phyloP scores from a whole-genome alignment of 164 flowering plant genomes.

The Dillenia turbinata region DNA sequence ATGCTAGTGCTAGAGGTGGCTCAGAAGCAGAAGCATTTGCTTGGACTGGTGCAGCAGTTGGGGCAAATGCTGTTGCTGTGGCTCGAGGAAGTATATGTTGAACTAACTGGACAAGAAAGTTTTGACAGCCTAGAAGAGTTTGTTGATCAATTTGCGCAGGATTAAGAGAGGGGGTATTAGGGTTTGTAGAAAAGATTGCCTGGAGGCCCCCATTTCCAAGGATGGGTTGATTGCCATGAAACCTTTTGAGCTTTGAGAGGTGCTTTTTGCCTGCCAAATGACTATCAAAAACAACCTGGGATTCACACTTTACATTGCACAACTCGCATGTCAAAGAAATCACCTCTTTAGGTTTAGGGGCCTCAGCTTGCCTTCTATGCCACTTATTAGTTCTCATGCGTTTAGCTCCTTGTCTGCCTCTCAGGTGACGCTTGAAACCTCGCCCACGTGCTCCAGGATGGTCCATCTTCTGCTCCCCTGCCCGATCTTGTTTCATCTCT shows the following conservation, averaged over 20 bases:
- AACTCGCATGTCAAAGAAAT: constrained; percentile 44
- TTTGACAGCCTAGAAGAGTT: too few species aligned
- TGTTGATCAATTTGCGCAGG: too few species aligned
- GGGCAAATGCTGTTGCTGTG: too few species aligned
- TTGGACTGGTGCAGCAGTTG: too few species aligned
- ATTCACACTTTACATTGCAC: constrained; percentile 56
- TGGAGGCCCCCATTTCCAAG: constrained; percentile 33
- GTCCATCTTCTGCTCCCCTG: constrained; percentile 16
- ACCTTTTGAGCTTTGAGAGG: constrained; percentile 33
- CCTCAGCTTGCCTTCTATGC: constrained; percentile 21
- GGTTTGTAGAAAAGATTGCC: constrained; percentile 32
- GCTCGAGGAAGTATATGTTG: too few species aligned
- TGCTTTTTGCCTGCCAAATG: constrained; percentile 64
- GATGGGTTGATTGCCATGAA: constrained; percentile 33
- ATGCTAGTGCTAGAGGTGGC: too few species aligned
- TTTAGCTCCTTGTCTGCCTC: constrained; percentile 36
- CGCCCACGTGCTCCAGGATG: constrained; percentile 14
- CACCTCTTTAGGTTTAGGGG: constrained; percentile 38
- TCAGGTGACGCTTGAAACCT: constrained; percentile 32
- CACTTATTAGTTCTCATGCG: constrained; percentile 18
- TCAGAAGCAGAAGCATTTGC: too few species aligned
- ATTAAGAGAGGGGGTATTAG: constrained; percentile 3
- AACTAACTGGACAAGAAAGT: too few species aligned
- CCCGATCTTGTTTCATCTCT: constrained; percentile 14
- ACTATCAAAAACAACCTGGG: constrained; percentile 39